Percentiles rank a stretch among this genome's conserved stretches.
phyloP scores from a whole-genome alignment of 306 rosid species.

The Vigna hirtella region DNA sequence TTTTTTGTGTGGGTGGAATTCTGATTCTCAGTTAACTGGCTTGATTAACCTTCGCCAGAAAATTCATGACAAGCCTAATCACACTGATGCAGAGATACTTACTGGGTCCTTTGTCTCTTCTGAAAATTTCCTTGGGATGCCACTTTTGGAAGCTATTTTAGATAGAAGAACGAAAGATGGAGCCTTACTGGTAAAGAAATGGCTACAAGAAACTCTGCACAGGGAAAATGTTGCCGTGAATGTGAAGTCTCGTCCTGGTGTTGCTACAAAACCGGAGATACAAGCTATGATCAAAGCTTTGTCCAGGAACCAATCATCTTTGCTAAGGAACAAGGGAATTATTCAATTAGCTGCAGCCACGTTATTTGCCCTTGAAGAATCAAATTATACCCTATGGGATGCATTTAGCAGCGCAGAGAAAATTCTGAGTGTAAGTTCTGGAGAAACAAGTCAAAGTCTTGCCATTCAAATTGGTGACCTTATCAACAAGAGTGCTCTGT shows the following conservation, averaged over 20 bases:
- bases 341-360: slow-evolving; percentile 88
- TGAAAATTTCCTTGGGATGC: slow-evolving; percentile 80
- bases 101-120: slow-evolving; percentile 75
- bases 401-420: slow-evolving; percentile 85
- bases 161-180: slow-evolving; percentile 92
- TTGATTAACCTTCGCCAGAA: slow-evolving; percentile 62
- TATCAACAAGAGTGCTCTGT: slow-evolving; percentile 75
- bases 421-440: slow-evolving; percentile 68
- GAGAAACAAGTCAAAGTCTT: slow-evolving; percentile 92
- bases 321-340: slow-evolving; percentile 86
- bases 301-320: slow-evolving; percentile 71
- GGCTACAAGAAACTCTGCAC: slow-evolving; percentile 88
- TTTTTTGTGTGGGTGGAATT: slow-evolving; percentile 82
- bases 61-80: slow-evolving; percentile 52
- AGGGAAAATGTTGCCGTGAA: slow-evolving; percentile 63
- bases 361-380: slow-evolving; percentile 72
- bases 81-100: slow-evolving; percentile 56
- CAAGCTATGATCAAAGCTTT: slow-evolving; percentile 79
- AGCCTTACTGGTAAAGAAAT: slow-evolving; percentile 77
- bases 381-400: slow-evolving; percentile 78
- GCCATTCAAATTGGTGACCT: slow-evolving; percentile 92
- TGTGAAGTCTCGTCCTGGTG: slow-evolving; percentile 74
- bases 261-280: slow-evolving; percentile 69
- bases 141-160: slow-evolving; percentile 82
- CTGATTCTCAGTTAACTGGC: slow-evolving; percentile 62